phyloP scores from a whole-genome alignment of 2,329 filamentous ascomycete species.

The Curvularia hawaiiensis region DNA sequence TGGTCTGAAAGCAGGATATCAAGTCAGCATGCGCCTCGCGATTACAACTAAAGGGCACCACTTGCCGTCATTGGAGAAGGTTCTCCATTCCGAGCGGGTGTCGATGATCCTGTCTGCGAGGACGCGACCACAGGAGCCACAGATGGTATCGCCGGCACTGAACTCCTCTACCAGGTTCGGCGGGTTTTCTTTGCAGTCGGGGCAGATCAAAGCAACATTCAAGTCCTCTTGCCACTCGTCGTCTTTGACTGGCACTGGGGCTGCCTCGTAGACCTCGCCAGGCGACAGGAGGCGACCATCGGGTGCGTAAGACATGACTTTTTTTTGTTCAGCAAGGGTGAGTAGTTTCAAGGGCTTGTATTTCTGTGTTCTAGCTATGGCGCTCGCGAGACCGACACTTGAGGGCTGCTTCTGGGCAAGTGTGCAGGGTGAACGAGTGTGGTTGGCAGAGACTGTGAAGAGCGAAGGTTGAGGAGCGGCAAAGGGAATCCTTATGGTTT shows the following conservation, averaged over 20 bases:
- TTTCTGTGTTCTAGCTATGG: constrained; percentile 22
- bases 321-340: constrained; percentile 9
- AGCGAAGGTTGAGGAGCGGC: constrained; percentile 9
- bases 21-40: constrained; percentile 4
- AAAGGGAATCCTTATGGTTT: constrained; percentile 4
- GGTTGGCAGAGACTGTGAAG: constrained; percentile 27
- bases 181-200: constrained; percentile 87
- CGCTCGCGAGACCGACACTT: constrained; percentile 21
- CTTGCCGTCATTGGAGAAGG: constrained; percentile 87
- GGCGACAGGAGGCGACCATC: constrained; percentile 49
- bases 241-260: constrained; percentile 38
- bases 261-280: constrained; percentile 51
- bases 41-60: constrained; percentile 1
- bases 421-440: constrained; percentile 24
- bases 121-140: constrained; percentile 87
- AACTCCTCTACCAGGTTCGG: constrained; percentile 94
- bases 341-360: constrained; percentile 12
- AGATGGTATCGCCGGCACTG: constrained; percentile 90
- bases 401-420: constrained; percentile 15
- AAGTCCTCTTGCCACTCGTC: constrained; percentile 78
- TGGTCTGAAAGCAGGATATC: constrained; percentile 59
- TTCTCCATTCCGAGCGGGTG: constrained; percentile 96
- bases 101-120: constrained; percentile 92
- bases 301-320: constrained; percentile 41
- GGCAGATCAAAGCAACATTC: constrained; percentile 83